Conservation (phyloP, 2,329 filamentous ascomycete species). For the Gaeumannomyces tritici region DNA sequence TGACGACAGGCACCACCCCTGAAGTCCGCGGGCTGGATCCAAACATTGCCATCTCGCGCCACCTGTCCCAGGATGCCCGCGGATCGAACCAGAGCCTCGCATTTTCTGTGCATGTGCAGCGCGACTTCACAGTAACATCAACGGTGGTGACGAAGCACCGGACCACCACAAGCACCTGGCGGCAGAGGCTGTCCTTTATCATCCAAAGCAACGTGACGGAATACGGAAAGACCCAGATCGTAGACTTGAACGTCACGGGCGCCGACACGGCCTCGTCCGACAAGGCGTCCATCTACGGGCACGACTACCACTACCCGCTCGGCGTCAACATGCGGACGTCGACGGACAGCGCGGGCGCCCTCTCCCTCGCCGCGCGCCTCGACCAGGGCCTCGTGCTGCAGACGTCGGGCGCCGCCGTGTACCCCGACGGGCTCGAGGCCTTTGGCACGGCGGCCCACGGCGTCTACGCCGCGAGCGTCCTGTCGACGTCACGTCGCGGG, state of each 20-base stretch:
- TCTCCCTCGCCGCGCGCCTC: conserved; percentile 32
- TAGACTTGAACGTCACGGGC: conserved; percentile 20
- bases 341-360: conserved; percentile 21
- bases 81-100: conserved; percentile 49
- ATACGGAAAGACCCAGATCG: conserved; percentile 31
- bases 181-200: conserved; percentile 44
- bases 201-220: conserved; percentile 36
- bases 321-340: conserved; percentile 36
- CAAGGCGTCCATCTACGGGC: conserved; percentile 16
- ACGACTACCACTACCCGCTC: conserved; percentile 50
- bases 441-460: conserved; percentile 26
- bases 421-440: conserved; percentile 51
- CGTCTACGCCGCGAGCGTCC: conserved; percentile 20
- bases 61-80: conserved; percentile 31
- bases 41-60: conserved; percentile 32
- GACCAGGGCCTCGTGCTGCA: conserved; percentile 30
- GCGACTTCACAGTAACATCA: conserved; percentile 44
- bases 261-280: conserved; percentile 13
- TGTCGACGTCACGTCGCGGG: conserved; percentile 47
- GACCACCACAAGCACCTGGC: conserved; percentile 36
- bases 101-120: conserved; percentile 47
- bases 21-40: conserved; percentile 20
- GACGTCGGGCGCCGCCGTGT: conserved; percentile 28
- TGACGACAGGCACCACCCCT: conserved; percentile 34
- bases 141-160: conserved; percentile 37